Evolutionary conservation across 345 rosid species (phyloP), one percentile per base, ranked within the genome.

Genomic region (Corchorus olitorius): DNA sequence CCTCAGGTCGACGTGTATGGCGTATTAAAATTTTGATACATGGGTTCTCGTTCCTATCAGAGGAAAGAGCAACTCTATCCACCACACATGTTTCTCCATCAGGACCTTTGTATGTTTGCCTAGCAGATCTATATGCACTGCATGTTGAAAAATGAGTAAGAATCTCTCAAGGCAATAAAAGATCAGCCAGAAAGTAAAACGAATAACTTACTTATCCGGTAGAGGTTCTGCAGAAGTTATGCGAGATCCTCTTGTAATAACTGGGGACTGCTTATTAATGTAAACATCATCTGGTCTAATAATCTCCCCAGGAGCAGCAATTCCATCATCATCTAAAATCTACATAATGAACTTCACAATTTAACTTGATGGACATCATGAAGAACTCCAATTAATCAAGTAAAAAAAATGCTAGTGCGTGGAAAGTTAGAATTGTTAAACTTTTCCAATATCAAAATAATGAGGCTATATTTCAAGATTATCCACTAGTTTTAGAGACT

Each of bases 1-100:
- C 98, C 92, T 95, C 99, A 72, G 99, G 99, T 75, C 99, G 87
- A 79, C 98, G 99, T 52, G 96, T 92, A 69, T 95, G 98, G 58
- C 98, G 98, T 77, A 93, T 84, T 35, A 92, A 76, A 76, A 86
- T 82, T 77, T 91, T 95, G 78, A 95, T 84, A 82, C 85, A 84
- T 65, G 86, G 61, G 35, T 87, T 83, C 62, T 76, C 77, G 22
- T 83, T 78, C 79, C 70, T 85, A 80, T 90, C 93, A 60, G 89
- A 68, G 81, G 79, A 87, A 37, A 95, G 88, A 81, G 92, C 88
- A 83, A 95, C 99, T 83, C 91, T 89, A 76, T 93, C 98, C 58
- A 95, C 93, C 35, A 88, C 98, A 76, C 86, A 89, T 16, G 92
- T 76, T 81, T 95, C 97, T 77, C 97, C 99, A 80, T 89, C 94